Base-by-base conservation (phyloP, 2,329 filamentous ascomycete genomes). In the Xylaria hypoxylon region DNA sequence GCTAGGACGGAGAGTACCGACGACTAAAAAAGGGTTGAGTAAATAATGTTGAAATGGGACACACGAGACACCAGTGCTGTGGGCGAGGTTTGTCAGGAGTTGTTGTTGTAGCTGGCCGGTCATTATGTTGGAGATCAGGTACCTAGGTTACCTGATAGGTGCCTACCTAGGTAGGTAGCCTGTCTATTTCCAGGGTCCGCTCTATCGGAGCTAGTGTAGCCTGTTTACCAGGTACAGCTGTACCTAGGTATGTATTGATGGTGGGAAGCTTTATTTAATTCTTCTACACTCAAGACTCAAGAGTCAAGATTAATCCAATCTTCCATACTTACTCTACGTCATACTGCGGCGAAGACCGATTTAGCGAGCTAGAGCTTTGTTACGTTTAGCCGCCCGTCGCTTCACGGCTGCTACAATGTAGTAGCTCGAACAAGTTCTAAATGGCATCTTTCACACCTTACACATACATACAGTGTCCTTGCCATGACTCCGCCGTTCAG, bases 381-480 rank as follows among this genome's bases (percentile, higher is more conserved):
- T 58, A 26, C 45, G 31, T 42, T 35, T n/a, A 47, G 48, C 40
- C 52, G 26, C 44, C 50, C 45, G 22, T 52, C 57, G 19, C 45
- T 55, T 60, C 26, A 53, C 67, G 64, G 67, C 65, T 70, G 69
- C 67, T 65, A 67, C 71, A 67, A 75, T 72, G 73, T 73, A 72
- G 66, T 48, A 65, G 55, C 52, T 58, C 63, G 64, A 68, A 51
- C 66, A 5, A 42, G 7, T 64, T 72, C 67, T 69, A 70, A 62
- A 75, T 76, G 74, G 74, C 74, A 68, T 73, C 73, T 59, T 81
- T 86, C 70, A 84, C 81, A 55, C 88, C 88, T 1, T 90, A 90
- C 80, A 88, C 86, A 59, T 90, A 87, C 77, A 88, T 90, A 31
- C 88, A 89, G 77, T 90, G 88, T 73, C 89, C 88, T 50, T 90